Base-by-base conservation (phyloP, 176 grass and related monocot species). In the Luzula sylvatica region DNA sequence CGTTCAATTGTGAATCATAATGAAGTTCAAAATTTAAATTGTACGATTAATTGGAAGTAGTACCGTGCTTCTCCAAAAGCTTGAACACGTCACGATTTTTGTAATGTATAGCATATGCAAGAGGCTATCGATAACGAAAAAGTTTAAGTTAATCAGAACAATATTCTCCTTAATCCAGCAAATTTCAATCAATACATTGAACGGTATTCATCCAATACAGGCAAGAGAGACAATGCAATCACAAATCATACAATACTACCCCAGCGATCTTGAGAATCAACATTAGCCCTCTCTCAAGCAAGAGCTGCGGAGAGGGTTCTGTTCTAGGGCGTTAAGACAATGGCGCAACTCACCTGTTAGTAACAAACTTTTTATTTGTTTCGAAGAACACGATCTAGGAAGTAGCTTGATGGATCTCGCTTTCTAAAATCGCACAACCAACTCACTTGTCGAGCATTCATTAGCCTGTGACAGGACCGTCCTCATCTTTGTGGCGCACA, bases 101-200 rank as follows among this genome's bases (percentile, higher is more conserved):
- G 72, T 90, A 83, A 86, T 98, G 92, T 73, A 90, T 80, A n/a
- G 92, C 85, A 77, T 98, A 84, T 18, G 81, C 92, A 62, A 98
- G 77, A 46, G 92, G 92, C 92, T 98, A 78, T 71, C 46, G 61
- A 58, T 68, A 48, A 52, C 68, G 11, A 55, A 79, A 66, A 0
- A 59, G 4, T 55, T 61, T 1, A n/a, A 52, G 19, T 59, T 17
- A 52, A 53, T 28, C 18, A 2, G 20, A 16, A 6, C 21, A 40
- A 49, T 24, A 28, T 58, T 47, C 11, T 8, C 38, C 42, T 0
- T 16, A 42, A 68, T 2, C 25, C 46, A 55, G 26, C 24, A 17
- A 28, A 19, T 39, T 19, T 48, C 11, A 26, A 16, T 55, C 41
- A 1, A n/a, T n/a, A n/a, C n/a, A n/a, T n/a, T n/a, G 21, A 47